These are phyloP conservation scores for Hymenoscyphus fraxineus DNA, from an alignment of 2,329 filamentous ascomycete species.

Conservation along the genomic window DNA sequence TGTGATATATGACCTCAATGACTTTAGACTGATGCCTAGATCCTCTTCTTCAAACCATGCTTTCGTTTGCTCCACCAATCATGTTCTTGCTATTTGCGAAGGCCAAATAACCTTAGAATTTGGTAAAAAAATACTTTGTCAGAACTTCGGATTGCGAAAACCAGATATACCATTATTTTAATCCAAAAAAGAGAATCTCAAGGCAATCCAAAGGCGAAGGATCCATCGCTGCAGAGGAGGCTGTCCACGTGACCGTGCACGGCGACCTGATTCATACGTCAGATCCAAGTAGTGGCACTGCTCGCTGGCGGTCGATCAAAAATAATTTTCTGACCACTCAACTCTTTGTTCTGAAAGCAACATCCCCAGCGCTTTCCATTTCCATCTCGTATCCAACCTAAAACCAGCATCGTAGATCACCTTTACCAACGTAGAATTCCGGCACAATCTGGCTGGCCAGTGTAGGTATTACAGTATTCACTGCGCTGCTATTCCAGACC, in stretches of 20 bases:
- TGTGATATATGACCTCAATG: not conserved
- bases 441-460: not conserved
- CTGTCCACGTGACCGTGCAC: too few relatives aligned
- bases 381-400: not conserved
- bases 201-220: too few relatives aligned
- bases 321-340: not conserved
- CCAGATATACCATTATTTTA: too few relatives aligned
- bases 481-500: not conserved
- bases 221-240: too few relatives aligned
- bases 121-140: too few relatives aligned
- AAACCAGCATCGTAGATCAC: not conserved
- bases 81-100: not conserved
- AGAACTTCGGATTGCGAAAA: too few relatives aligned
- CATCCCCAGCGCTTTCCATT: not conserved
- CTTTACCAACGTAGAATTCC: not conserved
- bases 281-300: not conserved
- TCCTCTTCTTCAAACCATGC: not conserved
- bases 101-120: not conserved
- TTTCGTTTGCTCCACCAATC: not conserved
- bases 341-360: not conserved
- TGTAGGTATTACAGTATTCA: not conserved
- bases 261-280: not conserved
- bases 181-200: too few relatives aligned
- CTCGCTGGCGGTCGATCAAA: not conserved
- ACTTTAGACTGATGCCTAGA: not conserved